Conservation (phyloP, 106 monocot genomes). For the Apostasia shenzhenica region DNA sequence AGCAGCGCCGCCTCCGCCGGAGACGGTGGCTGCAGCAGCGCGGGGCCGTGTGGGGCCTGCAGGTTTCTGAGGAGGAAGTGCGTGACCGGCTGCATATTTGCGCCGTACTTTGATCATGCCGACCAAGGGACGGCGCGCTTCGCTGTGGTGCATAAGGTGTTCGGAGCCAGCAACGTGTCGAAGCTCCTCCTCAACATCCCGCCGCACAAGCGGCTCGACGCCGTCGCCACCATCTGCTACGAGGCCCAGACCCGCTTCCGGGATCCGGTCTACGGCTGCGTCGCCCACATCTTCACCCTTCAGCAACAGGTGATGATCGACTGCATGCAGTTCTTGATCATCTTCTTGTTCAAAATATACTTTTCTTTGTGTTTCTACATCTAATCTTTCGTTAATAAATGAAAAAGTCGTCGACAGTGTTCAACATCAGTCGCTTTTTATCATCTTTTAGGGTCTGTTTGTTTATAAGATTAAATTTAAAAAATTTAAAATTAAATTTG, state of each 20-base stretch:
- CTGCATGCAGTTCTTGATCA: too few species aligned
- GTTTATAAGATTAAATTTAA: too few species aligned
- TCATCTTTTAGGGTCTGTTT: too few species aligned
- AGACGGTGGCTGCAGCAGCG: slow-evolving; percentile 4
- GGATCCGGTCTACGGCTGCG: slow-evolving; percentile 54
- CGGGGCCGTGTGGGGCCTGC: slow-evolving; percentile 52
- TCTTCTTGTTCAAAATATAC: too few species aligned
- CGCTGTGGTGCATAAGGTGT: slow-evolving; percentile 48
- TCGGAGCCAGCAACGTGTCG: slow-evolving; percentile 57
- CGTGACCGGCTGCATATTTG: slow-evolving; percentile 44
- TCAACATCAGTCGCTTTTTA: too few species aligned
- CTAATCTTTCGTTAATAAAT: too few species aligned
- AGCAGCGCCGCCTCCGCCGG: neutral
- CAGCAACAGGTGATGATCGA: slow-evolving; percentile 38
- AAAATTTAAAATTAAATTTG: too few species aligned
- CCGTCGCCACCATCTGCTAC: slow-evolving; percentile 52
- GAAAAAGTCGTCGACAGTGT: too few species aligned
- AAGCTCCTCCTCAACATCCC: slow-evolving; percentile 25
- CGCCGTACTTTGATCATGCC: slow-evolving; percentile 43
- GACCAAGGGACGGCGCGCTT: slow-evolving; percentile 47
- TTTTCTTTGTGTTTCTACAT: too few species aligned
- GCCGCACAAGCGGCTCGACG: slow-evolving; percentile 31
- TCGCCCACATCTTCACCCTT: slow-evolving; percentile 42
- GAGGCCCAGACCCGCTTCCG: slow-evolving; percentile 50
- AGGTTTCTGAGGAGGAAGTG: slow-evolving; percentile 58